Percentiles rank a stretch among this genome's conserved stretches.
Conservation (phyloP, 2,329 filamentous ascomycete species). For the Fragosphaeria purpurea region DNA sequence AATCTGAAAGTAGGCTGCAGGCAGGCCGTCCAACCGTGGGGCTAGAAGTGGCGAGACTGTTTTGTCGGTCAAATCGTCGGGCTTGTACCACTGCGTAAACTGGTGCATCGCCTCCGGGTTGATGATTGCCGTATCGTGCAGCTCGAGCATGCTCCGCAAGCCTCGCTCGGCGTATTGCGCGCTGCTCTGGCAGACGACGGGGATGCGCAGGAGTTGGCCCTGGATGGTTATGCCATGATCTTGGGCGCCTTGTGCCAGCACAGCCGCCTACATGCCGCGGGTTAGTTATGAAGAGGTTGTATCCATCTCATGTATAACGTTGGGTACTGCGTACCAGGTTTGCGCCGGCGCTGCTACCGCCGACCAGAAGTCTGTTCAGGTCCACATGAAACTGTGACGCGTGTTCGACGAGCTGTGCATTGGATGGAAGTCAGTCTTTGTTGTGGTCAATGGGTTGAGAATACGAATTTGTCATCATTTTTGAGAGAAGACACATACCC, state of each 20-base stretch:
- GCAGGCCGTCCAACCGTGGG: neutral
- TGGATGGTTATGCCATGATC: neutral
- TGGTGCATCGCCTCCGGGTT: neutral
- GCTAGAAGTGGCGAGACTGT: neutral
- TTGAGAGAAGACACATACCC: neutral
- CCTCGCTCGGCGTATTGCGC: neutral
- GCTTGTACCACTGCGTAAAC: conserved; percentile 1
- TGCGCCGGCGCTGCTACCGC: neutral
- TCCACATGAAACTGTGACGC: neutral
- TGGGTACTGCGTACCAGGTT: neutral
- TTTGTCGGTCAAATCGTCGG: neutral
- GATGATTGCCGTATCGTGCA: neutral
- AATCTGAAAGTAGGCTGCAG: neutral
- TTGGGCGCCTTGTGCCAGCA: neutral
- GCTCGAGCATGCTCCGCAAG: neutral
- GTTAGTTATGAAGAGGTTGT: too few relatives aligned
- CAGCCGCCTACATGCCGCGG: neutral
- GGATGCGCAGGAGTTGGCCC: neutral
- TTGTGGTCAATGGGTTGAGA: too few relatives aligned
- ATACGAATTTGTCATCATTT: too few relatives aligned
- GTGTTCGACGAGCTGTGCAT: neutral
- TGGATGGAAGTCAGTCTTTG: neutral
- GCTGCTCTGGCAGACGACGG: neutral
- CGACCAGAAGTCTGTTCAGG: neutral
- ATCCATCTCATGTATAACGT: too few relatives aligned